A percentile compares a stretch with the other conserved stretches of the same genome.
Conservation (phyloP, 331 rosid species). For the Quercus tomentella region DNA sequence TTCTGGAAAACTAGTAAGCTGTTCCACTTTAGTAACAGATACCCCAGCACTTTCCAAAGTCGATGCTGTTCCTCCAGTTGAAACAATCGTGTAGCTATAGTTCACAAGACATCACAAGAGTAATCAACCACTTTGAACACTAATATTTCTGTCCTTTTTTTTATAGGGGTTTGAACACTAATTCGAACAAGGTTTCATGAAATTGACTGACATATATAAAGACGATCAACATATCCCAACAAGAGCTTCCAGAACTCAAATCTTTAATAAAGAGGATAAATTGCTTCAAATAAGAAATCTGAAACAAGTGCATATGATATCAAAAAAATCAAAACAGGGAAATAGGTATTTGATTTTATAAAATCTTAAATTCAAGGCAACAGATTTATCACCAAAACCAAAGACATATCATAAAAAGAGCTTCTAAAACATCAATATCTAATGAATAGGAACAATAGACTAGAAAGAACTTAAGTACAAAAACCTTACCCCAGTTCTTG, state of each 20-base stretch:
- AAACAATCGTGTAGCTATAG: constrained; percentile 75
- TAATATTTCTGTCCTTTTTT: too few species aligned
- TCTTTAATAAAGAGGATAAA: background rate
- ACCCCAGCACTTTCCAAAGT: constrained; percentile 80
- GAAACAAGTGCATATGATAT: background rate
- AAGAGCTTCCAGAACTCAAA: background rate
- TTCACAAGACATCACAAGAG: constrained; percentile 3
- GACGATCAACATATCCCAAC: background rate
- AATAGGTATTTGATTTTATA: background rate
- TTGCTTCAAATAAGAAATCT: background rate
- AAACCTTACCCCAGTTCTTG: constrained; percentile 66
- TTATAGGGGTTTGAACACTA: background rate
- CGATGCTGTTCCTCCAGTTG: constrained; percentile 95
- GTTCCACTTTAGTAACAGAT: constrained; percentile 82
- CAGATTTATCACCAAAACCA: background rate
- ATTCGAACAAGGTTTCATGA: background rate
- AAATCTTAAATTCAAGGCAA: background rate
- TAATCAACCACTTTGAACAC: background rate
- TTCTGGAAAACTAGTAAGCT: constrained; percentile 83
- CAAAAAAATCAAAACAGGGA: background rate
- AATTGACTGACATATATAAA: background rate
- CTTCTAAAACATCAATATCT: background rate
- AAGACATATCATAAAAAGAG: background rate
- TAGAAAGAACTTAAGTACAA: background rate
- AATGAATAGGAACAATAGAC: background rate